phyloP scores from a whole-genome alignment of 352 stramenopile species.

The Blastocystis sp. region DNA sequence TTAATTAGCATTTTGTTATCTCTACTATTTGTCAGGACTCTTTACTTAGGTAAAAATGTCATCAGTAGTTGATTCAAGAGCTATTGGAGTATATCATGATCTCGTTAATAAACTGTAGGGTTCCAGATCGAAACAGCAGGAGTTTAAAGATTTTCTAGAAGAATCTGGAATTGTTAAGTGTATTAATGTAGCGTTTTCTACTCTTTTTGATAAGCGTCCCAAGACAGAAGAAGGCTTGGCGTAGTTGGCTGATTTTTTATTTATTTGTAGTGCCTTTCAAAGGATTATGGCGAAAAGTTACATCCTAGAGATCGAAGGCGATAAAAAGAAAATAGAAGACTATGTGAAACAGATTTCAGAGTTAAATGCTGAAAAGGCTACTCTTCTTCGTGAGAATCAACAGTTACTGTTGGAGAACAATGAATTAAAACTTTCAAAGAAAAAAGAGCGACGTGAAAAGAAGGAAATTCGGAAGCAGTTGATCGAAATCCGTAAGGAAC shows the following conservation, averaged over 20 bases:
- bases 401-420: background rate
- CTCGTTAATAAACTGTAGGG: background rate
- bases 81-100: background rate
- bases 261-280: background rate
- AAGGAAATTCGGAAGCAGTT: background rate
- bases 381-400: background rate
- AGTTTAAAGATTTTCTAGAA: slow-evolving; percentile 47
- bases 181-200: slow-evolving; percentile 12
- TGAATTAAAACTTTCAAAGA: background rate
- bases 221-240: slow-evolving; percentile 5
- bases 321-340: background rate
- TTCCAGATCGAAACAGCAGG: background rate
- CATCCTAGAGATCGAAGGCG: background rate
- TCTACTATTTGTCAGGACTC: background rate
- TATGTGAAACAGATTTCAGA: background rate
- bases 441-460: background rate
- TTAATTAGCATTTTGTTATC: background rate
- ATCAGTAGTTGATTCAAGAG: background rate
- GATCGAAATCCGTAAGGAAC: background rate
- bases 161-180: slow-evolving; percentile 31
- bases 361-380: background rate
- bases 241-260: background rate
- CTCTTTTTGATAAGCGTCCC: background rate
- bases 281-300: background rate
- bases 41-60: background rate